A percentile compares a stretch with the other conserved stretches of the same genome.
Conservation (phyloP, 2,329 filamentous ascomycete genomes). For the Ophiostoma pallidulum region DNA sequence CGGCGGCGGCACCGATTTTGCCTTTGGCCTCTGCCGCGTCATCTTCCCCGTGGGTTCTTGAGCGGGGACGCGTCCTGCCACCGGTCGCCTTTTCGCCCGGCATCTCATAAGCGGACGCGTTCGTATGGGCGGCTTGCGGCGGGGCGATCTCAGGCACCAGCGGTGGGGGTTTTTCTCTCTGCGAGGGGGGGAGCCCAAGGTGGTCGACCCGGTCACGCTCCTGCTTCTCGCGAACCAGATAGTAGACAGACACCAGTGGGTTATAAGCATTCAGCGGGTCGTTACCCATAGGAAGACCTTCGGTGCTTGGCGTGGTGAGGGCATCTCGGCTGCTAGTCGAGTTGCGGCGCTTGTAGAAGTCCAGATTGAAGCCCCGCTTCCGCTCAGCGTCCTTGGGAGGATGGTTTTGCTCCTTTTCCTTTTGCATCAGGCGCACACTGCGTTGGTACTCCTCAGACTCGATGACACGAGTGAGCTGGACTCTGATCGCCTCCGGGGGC, state of each 20-base stretch:
- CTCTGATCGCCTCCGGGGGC: conserved; percentile 68
- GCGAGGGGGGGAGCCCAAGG: conserved; percentile 29
- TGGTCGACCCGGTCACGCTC: conserved; percentile 57
- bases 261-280: conserved; percentile 92
- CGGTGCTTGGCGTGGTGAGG: conserved; percentile 70
- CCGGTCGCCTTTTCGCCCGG: conserved; percentile 80
- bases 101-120: conserved; percentile 75
- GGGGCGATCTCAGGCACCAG: conserved; percentile 64
- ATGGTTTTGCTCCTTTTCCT: conserved; percentile 52
- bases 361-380: conserved; percentile 77
- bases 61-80: conserved; percentile 71
- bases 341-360: conserved; percentile 93
- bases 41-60: conserved; percentile 90
- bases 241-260: conserved; percentile 87
- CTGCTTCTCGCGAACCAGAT: conserved; percentile 89
- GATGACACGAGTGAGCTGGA: conserved; percentile 74
- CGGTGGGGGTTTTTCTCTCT: conserved; percentile 38
- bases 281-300: conserved; percentile 69
- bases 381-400: conserved; percentile 63
- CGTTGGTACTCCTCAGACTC: conserved; percentile 91
- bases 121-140: conserved; percentile 83
- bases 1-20: conserved; percentile 44
- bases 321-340: conserved; percentile 85
- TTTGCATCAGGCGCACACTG: conserved; percentile 61
- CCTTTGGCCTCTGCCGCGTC: conserved; percentile 62